Conservation (phyloP, 352 stramenopile species). For the Pythium volutum region DNA sequence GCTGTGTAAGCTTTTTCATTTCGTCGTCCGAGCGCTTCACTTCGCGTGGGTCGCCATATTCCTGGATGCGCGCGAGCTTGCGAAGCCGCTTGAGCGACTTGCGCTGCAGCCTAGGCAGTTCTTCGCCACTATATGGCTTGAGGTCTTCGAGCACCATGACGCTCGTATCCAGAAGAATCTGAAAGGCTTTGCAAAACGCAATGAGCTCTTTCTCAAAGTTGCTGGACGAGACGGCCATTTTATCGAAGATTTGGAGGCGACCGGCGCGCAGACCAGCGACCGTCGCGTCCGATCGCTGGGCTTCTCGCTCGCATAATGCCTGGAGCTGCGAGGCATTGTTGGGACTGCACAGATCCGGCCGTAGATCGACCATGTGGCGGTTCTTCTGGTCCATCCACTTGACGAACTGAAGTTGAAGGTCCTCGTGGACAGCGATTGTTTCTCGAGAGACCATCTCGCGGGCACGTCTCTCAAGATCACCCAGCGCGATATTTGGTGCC, state of each 20-base stretch:
- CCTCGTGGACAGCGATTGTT: slow-evolving; percentile 12
- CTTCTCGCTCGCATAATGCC: slow-evolving; percentile 57
- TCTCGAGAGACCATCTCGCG: slow-evolving; percentile 22
- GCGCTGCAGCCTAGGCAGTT: slow-evolving; percentile 49
- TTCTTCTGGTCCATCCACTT: slow-evolving; percentile 47
- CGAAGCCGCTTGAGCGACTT: slow-evolving; percentile 72
- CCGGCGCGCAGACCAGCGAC: slow-evolving; percentile 28
- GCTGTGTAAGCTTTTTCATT: slow-evolving; percentile 39
- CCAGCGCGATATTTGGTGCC: slow-evolving; percentile 44
- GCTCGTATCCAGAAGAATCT: slow-evolving; percentile 52
- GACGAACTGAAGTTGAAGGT: slow-evolving; percentile 35
- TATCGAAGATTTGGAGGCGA: slow-evolving; percentile 34
- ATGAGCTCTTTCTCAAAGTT: slow-evolving; percentile 56
- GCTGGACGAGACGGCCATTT: slow-evolving; percentile 28
- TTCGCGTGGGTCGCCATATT: slow-evolving; percentile 53
- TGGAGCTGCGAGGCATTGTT: slow-evolving; percentile 58
- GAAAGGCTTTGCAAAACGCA: slow-evolving; percentile 37
- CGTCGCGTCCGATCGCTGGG: slow-evolving; percentile 31
- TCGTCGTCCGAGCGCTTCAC: slow-evolving; percentile 45
- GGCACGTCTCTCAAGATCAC: slow-evolving; percentile 31
- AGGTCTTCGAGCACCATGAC: slow-evolving; percentile 64
- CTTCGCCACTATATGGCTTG: slow-evolving; percentile 39
- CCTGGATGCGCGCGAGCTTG: slow-evolving; percentile 53
- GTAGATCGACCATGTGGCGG: slow-evolving; percentile 47
- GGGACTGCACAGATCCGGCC: slow-evolving; percentile 69